Evolutionary conservation across 257 asterid genomes (phyloP).

Genomic region (Solanum raphanifolium): DNA sequence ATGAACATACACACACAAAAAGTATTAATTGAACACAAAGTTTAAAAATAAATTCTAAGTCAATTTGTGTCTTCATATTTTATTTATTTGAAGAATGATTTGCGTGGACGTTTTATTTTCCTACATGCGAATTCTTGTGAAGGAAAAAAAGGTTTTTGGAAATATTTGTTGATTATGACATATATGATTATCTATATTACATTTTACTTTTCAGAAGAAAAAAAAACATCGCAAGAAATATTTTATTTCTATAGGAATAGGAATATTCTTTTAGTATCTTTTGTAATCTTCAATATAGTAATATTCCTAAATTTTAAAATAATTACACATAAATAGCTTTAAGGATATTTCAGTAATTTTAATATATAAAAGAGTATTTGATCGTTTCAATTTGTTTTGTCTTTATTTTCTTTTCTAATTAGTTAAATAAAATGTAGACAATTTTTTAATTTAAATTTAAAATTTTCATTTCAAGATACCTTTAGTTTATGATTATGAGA

Average conservation of each 20-base stretch:
- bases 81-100: not conserved
- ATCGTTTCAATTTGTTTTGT: not conserved
- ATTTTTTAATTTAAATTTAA: too few species aligned
- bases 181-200: not conserved
- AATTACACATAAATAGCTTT: not conserved
- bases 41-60: too few species aligned
- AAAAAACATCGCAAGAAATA: not conserved
- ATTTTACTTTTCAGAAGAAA: not conserved
- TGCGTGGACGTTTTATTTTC: not conserved
- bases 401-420: not conserved
- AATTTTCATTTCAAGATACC: not conserved
- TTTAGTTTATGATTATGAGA: not conserved
- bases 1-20: too few species aligned
- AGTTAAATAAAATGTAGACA: not conserved
- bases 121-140: not conserved
- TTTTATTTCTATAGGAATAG: not conserved
- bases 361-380: not conserved
- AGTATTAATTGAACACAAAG: too few species aligned
- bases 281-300: not conserved
- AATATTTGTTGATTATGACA: not conserved
- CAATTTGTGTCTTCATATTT: not conserved
- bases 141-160: not conserved
- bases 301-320: not conserved
- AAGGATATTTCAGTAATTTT: not conserved
- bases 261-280: not conserved